A percentile compares a stretch with the other conserved stretches of the same genome.
Evolutionary conservation across 2,329 filamentous ascomycete species (phyloP).

Genomic region (Colletotrichum tanaceti): DNA sequence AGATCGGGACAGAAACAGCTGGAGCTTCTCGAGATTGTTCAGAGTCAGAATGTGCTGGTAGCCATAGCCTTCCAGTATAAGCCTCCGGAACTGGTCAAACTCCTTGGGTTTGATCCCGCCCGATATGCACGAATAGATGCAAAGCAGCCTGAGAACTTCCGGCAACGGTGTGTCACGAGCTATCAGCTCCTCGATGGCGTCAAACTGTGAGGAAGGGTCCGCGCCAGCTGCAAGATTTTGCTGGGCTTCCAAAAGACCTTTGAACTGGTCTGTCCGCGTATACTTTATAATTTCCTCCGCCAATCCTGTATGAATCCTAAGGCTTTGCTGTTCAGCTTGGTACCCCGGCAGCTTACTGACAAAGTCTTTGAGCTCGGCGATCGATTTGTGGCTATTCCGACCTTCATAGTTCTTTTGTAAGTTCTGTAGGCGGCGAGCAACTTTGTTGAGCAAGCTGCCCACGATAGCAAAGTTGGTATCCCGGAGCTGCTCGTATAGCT

Average conservation of each 20-base stretch:
- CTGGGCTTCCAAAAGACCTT: constrained; percentile 88
- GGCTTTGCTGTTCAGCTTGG: constrained; percentile 90
- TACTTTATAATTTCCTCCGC: constrained; percentile 96
- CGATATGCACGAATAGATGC: constrained; percentile 89
- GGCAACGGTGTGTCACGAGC: constrained; percentile 83
- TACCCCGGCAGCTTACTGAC: constrained; percentile 93
- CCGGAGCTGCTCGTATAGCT: constrained; percentile 86
- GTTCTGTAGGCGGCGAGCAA: constrained; percentile 83
- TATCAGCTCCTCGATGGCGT: constrained; percentile 94
- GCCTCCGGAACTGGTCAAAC: constrained; percentile 86
- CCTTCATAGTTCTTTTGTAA: constrained; percentile 90
- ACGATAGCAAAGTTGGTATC: constrained; percentile 97
- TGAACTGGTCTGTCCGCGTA: constrained; percentile 90
- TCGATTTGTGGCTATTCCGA: constrained; percentile 86
- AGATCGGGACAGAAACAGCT: constrained; percentile 81
- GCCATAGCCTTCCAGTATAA: constrained; percentile 92
- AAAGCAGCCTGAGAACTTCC: constrained; percentile 86
- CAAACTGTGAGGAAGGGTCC: constrained; percentile 89
- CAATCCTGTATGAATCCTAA: constrained; percentile 91
- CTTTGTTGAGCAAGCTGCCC: constrained; percentile 87
- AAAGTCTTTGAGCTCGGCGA: constrained; percentile 89
- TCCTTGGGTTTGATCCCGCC: constrained; percentile 91
- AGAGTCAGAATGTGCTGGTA: constrained; percentile 95
- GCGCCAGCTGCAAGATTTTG: constrained; percentile 93
- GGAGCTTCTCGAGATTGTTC: constrained; percentile 87